Evolutionary conservation across 1,284 basidiomycete genomes (phyloP), one percentile per base, ranked within the genome.

Genomic region (Phenoliferia sp.): DNA sequence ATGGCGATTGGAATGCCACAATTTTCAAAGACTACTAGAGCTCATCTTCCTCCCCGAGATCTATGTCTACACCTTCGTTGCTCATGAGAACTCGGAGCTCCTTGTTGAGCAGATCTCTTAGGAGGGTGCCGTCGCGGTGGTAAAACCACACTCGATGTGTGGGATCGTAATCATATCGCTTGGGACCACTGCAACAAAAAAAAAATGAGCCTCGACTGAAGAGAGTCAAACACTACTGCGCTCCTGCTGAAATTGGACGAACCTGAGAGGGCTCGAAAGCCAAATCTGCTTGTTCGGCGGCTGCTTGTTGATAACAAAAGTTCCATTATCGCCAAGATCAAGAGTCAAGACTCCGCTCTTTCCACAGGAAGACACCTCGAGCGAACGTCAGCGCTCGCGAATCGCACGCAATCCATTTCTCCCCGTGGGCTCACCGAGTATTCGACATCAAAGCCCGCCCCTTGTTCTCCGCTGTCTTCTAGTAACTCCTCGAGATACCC

Each of bases 221-320:
- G 22, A 62, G 39, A 35, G 56, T 12, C n/a, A 28, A 17, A 28
- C n/a, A n/a, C n/a, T n/a, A n/a, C n/a, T n/a, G n/a, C n/a, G n/a
- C n/a, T n/a, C n/a, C n/a, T n/a, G n/a, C n/a, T n/a, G 65, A 52
- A 48, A 62, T 55, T 63, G 62, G 62, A 61, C 67, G 62, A 16
- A 66, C 68, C 63, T 65, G 52, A 69, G 28, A 0, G 95, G 95
- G 39, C 92, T 95, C 16, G 92, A 94, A 36, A 99, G 83, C 95
- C 95, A 99, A 77, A 99, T 98, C 79, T 99, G 96, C 80, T 94
- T 93, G 78, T 98, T 98, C 6, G 96, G 95, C 12, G 95, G 95
- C 80, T 99, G 95, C 83, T 99, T 99, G 82, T 99, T 99, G 82
- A 99, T 90, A 52, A 98, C 95, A 81, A 97, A 99, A n/a, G 92